phyloP scores from a whole-genome alignment of 75 land plant species.

The Selaginella moellendorffii region DNA sequence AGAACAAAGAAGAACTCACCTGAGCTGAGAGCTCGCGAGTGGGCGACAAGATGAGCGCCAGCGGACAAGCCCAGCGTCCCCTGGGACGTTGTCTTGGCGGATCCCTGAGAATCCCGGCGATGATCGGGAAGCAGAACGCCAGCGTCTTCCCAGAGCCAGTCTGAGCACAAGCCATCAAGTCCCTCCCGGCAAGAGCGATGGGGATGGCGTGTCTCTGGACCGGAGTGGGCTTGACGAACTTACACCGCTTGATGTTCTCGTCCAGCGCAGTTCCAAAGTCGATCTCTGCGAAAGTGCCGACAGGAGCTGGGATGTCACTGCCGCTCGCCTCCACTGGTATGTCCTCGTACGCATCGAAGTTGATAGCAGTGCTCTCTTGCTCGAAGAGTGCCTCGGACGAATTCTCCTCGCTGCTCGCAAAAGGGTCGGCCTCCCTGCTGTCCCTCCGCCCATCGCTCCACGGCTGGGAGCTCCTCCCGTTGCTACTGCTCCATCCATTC shows the following conservation, averaged over 20 bases:
- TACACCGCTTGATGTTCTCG: conserved; percentile 62
- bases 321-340: conserved; percentile 86
- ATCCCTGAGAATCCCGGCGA: conserved; percentile 52
- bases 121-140: conserved; percentile 76
- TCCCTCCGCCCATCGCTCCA: conserved; percentile 16
- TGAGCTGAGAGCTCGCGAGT: conserved; percentile 71
- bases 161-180: conserved; percentile 89
- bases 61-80: conserved; percentile 45
- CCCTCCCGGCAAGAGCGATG: conserved; percentile 58
- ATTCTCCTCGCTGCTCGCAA: conserved; percentile 35
- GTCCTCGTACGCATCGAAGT: conserved; percentile 86
- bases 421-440: conserved; percentile 60
- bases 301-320: conserved; percentile 59
- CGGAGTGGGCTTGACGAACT: conserved; percentile 76
- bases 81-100: conserved; percentile 28
- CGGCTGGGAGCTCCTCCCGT: no score
- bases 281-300: conserved; percentile 64
- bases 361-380: conserved; percentile 57
- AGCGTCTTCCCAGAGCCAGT: conserved; percentile 86
- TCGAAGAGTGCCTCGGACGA: conserved; percentile 18
- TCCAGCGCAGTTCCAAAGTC: conserved; percentile 59
- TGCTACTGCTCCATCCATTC: not conserved
- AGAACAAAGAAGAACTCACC: conserved; percentile 18
- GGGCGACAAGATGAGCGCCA: conserved; percentile 70
- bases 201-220: conserved; percentile 82